Conservation (phyloP, 192 early-diverging fungal species). For the Coemansia sp. region DNA sequence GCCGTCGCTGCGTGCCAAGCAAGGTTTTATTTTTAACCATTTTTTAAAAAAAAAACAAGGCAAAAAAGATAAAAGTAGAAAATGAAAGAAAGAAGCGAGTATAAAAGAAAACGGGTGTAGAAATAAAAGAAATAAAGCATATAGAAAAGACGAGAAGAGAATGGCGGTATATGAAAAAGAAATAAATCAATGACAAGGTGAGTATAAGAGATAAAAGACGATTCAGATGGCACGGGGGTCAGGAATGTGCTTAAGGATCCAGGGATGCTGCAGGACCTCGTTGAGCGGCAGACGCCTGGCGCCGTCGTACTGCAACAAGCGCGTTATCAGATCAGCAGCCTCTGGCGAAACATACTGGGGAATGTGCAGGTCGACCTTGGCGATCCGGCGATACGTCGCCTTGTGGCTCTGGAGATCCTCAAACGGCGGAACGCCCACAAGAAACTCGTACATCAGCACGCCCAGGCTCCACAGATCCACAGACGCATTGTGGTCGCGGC, state of each 20-base stretch:
- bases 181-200: too few species aligned
- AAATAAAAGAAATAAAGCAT: background rate
- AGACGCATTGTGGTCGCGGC: slow-evolving; percentile 67
- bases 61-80: too few species aligned
- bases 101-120: too few species aligned
- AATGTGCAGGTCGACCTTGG: slow-evolving; percentile 76
- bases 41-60: too few species aligned
- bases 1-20: too few species aligned
- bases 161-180: slow-evolving; percentile 1
- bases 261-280: slow-evolving; percentile 80
- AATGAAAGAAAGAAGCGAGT: too few species aligned
- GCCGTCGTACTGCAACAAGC: slow-evolving; percentile 69
- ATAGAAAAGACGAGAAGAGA: background rate
- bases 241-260: slow-evolving; percentile 47
- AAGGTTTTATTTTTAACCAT: too few species aligned
- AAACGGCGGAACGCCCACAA: slow-evolving; percentile 90
- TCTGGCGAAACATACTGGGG: slow-evolving; percentile 74
- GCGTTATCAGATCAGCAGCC: slow-evolving; percentile 81
- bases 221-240: slow-evolving; percentile 19
- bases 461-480: slow-evolving; percentile 95
- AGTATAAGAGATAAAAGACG: background rate
- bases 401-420: slow-evolving; percentile 67
- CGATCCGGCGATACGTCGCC: slow-evolving; percentile 79
- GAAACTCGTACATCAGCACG: slow-evolving; percentile 88
- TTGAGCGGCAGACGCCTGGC: slow-evolving; percentile 68